Evolutionary conservation across 139 green algal species (phyloP), one percentile per base, ranked within the genome.

Genomic region (Spirogloea muscicola): DNA sequence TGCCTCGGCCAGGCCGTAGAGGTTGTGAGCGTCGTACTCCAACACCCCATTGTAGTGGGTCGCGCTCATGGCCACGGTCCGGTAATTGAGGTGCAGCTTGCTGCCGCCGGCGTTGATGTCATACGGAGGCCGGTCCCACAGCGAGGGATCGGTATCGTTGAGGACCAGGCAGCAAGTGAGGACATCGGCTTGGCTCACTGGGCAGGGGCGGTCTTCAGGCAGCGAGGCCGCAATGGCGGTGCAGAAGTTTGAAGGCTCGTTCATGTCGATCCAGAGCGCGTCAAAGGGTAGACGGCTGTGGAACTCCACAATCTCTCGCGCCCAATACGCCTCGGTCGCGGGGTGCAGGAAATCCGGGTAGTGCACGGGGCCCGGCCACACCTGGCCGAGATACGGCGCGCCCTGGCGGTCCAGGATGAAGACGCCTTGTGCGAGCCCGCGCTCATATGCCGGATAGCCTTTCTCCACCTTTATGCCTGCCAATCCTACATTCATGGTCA

Each of bases 201-300:
- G n/a, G n/a, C n/a, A n/a, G n/a, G n/a, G n/a, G n/a, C n/a, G n/a
- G n/a, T n/a, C n/a, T n/a, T n/a, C n/a, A n/a, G n/a, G n/a, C n/a
- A n/a, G n/a, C 4, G 5, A 27, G 76, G 80, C 84, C 3, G 72
- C 38, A n/a, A 88, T 81, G 0, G 84, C 88, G 0, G 68, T 85
- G 62, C 89, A 92, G 74, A 94, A 94, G 78, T 94, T 94, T 42
- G 79, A 87, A 3, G 78, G 61, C 61, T 94, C 89, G 48, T 94
- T 88, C 89, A 94, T 94, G 81, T 94, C 89, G 0, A 92, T 86
- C 88, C 88, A 92, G 4, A 93, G 58, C 18, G 87, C 89, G 33
- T 90, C 84, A 68, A 81, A 94, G 29, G 80, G 62, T 36, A 83
- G 57, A 43, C 79, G n/a, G 34, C 63, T 49, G 58, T 76, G 58